Conservation (phyloP, 2,329 filamentous ascomycete genomes). For the Epichloe sp. region DNA sequence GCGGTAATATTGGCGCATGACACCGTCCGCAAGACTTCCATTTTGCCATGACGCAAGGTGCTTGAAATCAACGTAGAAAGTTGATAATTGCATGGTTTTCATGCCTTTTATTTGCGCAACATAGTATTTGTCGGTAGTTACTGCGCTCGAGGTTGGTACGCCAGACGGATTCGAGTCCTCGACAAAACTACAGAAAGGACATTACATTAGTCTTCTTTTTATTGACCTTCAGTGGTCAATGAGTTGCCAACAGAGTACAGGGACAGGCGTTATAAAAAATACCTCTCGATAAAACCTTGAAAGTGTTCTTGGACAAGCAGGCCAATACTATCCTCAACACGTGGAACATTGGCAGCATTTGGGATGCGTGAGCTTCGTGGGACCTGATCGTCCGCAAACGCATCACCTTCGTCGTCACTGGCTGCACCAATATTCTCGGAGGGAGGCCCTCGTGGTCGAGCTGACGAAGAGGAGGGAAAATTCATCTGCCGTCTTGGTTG, state of each 20-base stretch:
- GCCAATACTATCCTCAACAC: constrained; percentile 65
- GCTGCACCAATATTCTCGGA: constrained; percentile 47
- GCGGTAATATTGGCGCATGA: constrained; percentile 86
- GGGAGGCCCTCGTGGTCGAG: constrained; percentile 43
- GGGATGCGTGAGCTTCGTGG: constrained; percentile 36
- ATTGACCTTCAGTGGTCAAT: not conserved
- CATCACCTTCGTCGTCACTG: constrained; percentile 50
- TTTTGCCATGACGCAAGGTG: constrained; percentile 69
- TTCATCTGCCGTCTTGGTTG: constrained; percentile 29
- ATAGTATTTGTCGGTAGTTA: constrained; percentile 72
- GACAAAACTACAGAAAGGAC: constrained; percentile 36
- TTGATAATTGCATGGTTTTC: constrained; percentile 62
- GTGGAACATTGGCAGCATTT: constrained; percentile 43
- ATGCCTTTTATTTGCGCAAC: constrained; percentile 72
- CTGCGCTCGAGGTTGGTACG: constrained; percentile 52
- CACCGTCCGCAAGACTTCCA: constrained; percentile 70
- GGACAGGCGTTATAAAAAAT: constrained; percentile 5
- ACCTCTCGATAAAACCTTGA: constrained; percentile 69
- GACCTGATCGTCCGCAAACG: constrained; percentile 52
- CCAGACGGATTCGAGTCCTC: constrained; percentile 55
- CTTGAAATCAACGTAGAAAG: constrained; percentile 75
- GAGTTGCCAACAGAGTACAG: not conserved
- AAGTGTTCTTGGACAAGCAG: constrained; percentile 64
- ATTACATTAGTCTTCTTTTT: not conserved
- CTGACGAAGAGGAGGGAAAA: constrained; percentile 37